phyloP scores from a whole-genome alignment of 2,329 filamentous ascomycete genomes.

The Colletotrichum filicis region DNA sequence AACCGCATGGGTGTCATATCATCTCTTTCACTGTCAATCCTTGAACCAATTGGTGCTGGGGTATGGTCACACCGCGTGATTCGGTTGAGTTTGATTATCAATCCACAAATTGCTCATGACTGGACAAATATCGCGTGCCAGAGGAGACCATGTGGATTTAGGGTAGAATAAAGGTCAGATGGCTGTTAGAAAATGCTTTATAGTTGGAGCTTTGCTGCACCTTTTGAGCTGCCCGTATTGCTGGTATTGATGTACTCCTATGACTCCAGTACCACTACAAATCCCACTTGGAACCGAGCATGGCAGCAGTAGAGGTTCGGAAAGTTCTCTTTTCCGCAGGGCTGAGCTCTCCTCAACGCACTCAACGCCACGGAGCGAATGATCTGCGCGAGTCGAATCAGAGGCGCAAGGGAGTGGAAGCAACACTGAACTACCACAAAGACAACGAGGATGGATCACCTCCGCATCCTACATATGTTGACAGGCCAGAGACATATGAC shows the following conservation, averaged over 20 bases:
- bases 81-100: conserved; percentile 39
- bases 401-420: conserved; percentile 38
- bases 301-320: conserved; percentile 32
- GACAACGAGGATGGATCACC: conserved; percentile 54
- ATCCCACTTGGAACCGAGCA: neutral
- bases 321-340: neutral
- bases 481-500: conserved; percentile 47
- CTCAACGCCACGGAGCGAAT: neutral
- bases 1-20: neutral
- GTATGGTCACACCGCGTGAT: neutral
- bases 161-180: neutral
- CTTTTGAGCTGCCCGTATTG: no score
- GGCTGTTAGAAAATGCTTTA: neutral
- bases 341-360: neutral
- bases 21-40: neutral
- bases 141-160: conserved; percentile 16
- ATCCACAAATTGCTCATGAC: conserved; percentile 33
- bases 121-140: conserved; percentile 40
- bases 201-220: neutral
- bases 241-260: neutral
- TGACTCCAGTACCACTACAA: neutral
- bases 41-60: neutral
- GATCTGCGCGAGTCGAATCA: neutral
- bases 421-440: conserved; percentile 52
- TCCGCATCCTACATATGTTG: conserved; percentile 48